phyloP scores from a whole-genome alignment of 1,139 yeast genomes.

The Candida neerlandica region DNA sequence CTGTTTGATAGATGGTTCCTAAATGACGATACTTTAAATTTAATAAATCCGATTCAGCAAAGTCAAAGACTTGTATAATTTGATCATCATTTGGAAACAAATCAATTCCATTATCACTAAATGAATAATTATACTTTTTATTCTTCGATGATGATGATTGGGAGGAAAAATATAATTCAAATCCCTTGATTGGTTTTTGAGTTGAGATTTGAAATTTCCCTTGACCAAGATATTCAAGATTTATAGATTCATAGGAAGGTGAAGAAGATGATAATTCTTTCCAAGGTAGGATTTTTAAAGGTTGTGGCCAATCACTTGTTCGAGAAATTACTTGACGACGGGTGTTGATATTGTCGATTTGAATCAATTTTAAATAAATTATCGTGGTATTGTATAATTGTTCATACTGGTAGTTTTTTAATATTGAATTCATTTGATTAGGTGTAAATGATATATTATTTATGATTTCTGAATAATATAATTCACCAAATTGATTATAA shows the following conservation, averaged over 20 bases:
- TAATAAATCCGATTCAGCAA: conserved; percentile 7
- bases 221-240: conserved; percentile 17
- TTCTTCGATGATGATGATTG: too few species aligned
- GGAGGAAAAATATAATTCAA: conserved; percentile 37
- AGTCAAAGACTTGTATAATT: conserved; percentile 4
- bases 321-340: conserved; percentile 30
- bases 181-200: conserved; percentile 45
- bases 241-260: conserved; percentile 12
- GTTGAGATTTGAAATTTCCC: conserved; percentile 24
- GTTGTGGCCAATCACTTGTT: conserved; percentile 57
- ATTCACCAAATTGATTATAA: conserved; percentile 22
- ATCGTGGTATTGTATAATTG: conserved; percentile 25
- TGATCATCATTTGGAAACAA: conserved; percentile 38
- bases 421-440: conserved; percentile 16
- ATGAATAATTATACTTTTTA: conserved; percentile 20
- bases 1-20: neutral
- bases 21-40: conserved; percentile 4
- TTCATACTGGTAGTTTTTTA: conserved; percentile 18
- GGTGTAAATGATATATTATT: conserved; percentile 27
- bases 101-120: conserved; percentile 48
- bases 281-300: conserved; percentile 46
- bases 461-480: neutral
- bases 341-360: conserved; percentile 15
- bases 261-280: conserved; percentile 17
- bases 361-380: conserved; percentile 22